Conservation (phyloP, 2,329 filamentous ascomycete genomes). For the Fusarium mundagurra region DNA sequence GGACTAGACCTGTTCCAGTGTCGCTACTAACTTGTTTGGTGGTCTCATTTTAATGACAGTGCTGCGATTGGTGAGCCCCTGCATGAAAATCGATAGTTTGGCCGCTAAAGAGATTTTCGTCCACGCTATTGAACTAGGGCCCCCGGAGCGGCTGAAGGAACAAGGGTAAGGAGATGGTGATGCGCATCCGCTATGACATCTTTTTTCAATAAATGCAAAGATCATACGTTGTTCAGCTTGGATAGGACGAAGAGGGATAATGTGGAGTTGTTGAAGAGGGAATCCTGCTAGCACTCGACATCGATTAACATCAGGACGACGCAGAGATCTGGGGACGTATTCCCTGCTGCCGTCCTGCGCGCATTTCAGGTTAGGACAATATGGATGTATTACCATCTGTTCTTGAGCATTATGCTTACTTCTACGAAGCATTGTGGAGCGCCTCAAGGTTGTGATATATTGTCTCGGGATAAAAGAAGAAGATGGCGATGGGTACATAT, state of each 20-base stretch:
- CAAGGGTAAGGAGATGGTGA: accelerated
- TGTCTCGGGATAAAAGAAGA: background rate
- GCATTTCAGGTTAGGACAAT: background rate
- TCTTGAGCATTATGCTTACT: too few species aligned
- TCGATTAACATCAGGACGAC: background rate
- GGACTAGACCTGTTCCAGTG: background rate
- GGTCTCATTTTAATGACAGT: background rate
- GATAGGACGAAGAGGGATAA: too few species aligned
- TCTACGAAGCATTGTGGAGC: background rate
- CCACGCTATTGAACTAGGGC: background rate
- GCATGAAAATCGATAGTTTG: background rate
- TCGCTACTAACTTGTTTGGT: accelerated
- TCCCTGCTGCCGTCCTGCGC: accelerated
- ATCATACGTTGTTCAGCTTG: background rate
- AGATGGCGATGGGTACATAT: background rate
- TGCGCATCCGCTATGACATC: background rate
- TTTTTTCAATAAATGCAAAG: background rate
- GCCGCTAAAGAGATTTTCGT: background rate
- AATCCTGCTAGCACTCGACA: accelerated
- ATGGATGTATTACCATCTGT: background rate
- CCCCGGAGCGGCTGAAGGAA: background rate
- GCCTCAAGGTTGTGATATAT: background rate
- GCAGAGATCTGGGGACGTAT: background rate
- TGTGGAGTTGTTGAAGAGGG: background rate
- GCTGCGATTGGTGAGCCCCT: conserved; percentile 1